Base-by-base conservation (phyloP, 495 filamentous ascomycete genomes). In the Astrothelium macrocarpum region DNA sequence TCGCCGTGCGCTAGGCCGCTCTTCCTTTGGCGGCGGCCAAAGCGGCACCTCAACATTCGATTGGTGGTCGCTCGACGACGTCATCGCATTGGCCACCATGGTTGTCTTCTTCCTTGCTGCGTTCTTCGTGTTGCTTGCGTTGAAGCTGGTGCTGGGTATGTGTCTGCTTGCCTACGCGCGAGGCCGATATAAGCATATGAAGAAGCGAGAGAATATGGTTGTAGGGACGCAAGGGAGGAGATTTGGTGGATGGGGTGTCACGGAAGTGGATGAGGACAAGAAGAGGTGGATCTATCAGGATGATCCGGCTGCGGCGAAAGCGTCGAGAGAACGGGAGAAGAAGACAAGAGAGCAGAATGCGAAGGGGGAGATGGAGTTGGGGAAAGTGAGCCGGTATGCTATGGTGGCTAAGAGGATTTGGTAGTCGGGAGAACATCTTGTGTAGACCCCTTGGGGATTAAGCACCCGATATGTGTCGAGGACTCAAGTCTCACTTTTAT, bases 371-470 rank as follows among this genome's bases (percentile, higher is more conserved):
- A 70, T 76, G 67, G 79, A 78, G 63, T 80, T 91, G 61, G 85
- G 84, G 18, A 80, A 82, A 63, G 89, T 97, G 9, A 81, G 81
- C 69, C 79, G 94, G 73, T 96, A 97, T 79, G 88, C 86, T 68
- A 96, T 97, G 94, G 84, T 87, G 70, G 91, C 89, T 5, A 96
- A 96, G 79, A 80, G 92, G 75, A 96, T 96, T 71, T 96, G 91
- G 90, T 95, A 76, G 65, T 7, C 4, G 26, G 25, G 5, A 29
- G n/a, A 16, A 16, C 45, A 49, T 18, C 20, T 49, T 5, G n/a
- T 16, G 45, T 20, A 5, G 45, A 5, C 20, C 20, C 45, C 5
- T 18, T 49, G 45, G 5, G 12, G 12, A 23, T 1, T 5, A 16
- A 18, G 45, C 36, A 10, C 36, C 36, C n/a, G n/a, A n/a, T n/a